Conservation (phyloP, 2,329 filamentous ascomycete species). For the Fusarium begoniae region DNA sequence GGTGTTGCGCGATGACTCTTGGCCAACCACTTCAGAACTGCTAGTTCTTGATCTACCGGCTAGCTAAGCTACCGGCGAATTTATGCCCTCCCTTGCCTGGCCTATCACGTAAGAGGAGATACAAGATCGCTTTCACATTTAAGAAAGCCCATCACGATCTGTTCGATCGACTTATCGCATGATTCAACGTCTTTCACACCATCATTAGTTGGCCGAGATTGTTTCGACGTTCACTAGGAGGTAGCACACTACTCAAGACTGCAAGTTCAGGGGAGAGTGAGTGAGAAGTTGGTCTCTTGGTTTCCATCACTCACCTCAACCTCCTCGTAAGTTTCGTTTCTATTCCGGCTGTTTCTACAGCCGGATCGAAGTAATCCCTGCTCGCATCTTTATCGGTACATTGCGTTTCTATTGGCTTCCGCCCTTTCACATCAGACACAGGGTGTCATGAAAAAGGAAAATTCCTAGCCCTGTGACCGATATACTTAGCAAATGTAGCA, state of each 20-base stretch:
- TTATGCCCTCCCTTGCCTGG: not conserved
- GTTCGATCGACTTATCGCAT: conserved; percentile 3
- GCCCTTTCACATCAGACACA: not conserved
- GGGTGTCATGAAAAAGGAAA: not conserved
- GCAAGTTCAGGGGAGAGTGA: not conserved
- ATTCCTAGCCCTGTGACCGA: not conserved
- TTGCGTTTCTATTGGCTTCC: not conserved
- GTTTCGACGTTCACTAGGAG: not conserved
- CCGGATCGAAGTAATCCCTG: not conserved
- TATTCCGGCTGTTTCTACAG: not conserved
- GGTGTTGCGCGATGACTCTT: not conserved
- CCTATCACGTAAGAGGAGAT: conserved; percentile 5
- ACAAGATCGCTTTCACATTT: not conserved
- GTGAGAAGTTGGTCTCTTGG: not conserved
- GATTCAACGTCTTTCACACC: not conserved
- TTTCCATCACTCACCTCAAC: not conserved
- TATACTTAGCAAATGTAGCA: not conserved
- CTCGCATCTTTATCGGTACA: not conserved
- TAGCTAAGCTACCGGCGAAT: conserved; percentile 10
- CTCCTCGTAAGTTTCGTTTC: not conserved
- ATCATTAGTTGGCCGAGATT: not conserved
- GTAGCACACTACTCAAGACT: not conserved
- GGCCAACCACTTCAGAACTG: conserved; percentile 7
- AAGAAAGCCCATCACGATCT: conserved; percentile 11
- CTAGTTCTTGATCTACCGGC: conserved; percentile 7